Evolutionary conservation across 2,329 filamentous ascomycete species (phyloP), one percentile per base, ranked within the genome.

Genomic region (Lojkania enalia): DNA sequence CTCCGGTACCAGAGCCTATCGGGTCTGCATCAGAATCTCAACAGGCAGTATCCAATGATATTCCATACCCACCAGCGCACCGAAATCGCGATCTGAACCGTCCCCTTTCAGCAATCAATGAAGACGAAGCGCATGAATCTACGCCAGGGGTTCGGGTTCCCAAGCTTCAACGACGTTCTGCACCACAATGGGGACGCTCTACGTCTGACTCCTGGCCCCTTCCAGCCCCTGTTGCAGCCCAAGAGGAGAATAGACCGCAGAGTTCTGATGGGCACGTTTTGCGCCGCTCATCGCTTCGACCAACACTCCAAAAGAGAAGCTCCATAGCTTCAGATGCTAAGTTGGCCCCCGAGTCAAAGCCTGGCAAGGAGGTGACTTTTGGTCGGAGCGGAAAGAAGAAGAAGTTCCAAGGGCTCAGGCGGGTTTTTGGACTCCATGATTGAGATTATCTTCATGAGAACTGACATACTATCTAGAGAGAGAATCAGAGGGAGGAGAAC

Each of bases 351-450:
- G 66, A 63, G 16, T 58, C 66, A n/a, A 61, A 57, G 5, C 57
- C 56, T 15, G 60, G 49, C 50, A 61, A 54, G 19, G 61, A 51
- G 21, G 58, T 63, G 2, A 61, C 66, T 21, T 61, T 69, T 31
- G 54, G 64, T 12, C 49, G 66, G 39, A 69, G 65, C 4, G 63
- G 67, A 35, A 76, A 74, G 66, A 80, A 79, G 71, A 88, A 88
- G 77, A 87, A 85, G 69, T 88, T 89, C 67, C 77, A 78, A 31
- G 71, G 75, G 42, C 67, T 89, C 62, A 81, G 86, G 64, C 81
- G 76, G 64, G 85, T 86, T 66, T 86, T 89, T 69, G 74, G 77
- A 37, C 64, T 83, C 38, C 70, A 80, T 60, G 78, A 81, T 58
- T 83, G 66, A 71, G 39, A 25, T 27, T 35, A 42, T 44, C 30